Evolutionary conservation across 108 stramenopile genomes (phyloP).

Genomic region (Discostella stelligeroides): DNA sequence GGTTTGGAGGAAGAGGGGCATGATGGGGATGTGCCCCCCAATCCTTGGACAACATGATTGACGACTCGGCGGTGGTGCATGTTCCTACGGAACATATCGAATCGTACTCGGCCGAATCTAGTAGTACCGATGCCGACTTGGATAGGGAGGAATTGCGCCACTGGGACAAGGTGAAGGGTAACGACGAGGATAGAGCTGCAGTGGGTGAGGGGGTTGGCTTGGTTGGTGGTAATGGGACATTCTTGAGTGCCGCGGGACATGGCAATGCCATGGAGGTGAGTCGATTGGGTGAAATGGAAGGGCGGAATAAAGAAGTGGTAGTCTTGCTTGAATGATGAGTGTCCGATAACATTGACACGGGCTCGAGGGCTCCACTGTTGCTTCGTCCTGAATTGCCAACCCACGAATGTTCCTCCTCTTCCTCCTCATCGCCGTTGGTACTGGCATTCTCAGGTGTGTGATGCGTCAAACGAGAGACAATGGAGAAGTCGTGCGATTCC

Average conservation of each 20-base stretch:
- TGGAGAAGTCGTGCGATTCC: constrained; percentile 44
- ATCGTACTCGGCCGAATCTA: constrained; percentile 24
- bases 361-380: too few relatives aligned
- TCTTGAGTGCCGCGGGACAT: constrained; percentile 29
- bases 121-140: constrained; percentile 23
- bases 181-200: constrained; percentile 12
- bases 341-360: too few relatives aligned
- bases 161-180: too few relatives aligned
- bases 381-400: too few relatives aligned
- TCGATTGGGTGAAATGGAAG: constrained; percentile 13
- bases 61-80: constrained; percentile 41
- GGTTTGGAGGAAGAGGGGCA: background rate
- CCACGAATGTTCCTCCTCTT: background rate
- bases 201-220: background rate
- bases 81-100: constrained; percentile 38
- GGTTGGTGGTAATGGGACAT: background rate
- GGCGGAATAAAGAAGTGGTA: background rate
- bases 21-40: constrained; percentile 12
- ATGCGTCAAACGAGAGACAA: background rate
- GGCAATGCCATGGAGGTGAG: constrained; percentile 37
- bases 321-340: background rate
- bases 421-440: background rate
- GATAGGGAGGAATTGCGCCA: constrained; percentile 19
- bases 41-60: constrained; percentile 41
- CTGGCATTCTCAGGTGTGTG: background rate